phyloP scores from a whole-genome alignment of 2,329 filamentous ascomycete species.

The Pseudogymnoascus sp. region DNA sequence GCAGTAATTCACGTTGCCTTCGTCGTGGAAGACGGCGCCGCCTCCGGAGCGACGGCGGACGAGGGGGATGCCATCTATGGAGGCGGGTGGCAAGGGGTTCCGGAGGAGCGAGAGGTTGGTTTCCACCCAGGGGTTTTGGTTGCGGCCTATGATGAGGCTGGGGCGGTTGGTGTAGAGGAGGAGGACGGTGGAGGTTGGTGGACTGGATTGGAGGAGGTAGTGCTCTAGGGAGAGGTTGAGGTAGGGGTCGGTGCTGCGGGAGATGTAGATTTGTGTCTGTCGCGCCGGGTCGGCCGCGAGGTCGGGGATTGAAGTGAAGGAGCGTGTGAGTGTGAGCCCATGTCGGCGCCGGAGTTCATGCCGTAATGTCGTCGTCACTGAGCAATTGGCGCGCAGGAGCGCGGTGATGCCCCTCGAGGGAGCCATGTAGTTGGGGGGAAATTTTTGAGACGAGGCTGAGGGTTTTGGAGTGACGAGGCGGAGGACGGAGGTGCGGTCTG shows the following conservation, averaged over 20 bases:
- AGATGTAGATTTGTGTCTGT: slow-evolving; percentile 63
- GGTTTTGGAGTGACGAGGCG: not conserved
- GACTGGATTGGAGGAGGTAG: slow-evolving; percentile 69
- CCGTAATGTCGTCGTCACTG: not conserved
- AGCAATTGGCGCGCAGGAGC: slow-evolving; percentile 11
- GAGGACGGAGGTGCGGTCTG: not conserved
- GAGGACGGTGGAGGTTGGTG: slow-evolving; percentile 66
- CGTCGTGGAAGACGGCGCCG: slow-evolving; percentile 89
- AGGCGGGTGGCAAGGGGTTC: slow-evolving; percentile 16
- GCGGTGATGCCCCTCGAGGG: slow-evolving; percentile 22
- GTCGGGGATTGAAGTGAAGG: not conserved
- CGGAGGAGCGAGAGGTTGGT: slow-evolving; percentile 62
- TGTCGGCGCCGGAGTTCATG: not conserved
- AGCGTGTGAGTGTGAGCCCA: not conserved
- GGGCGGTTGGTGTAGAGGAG: slow-evolving; percentile 85
- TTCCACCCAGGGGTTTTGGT: slow-evolving; percentile 97
- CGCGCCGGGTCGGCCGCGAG: slow-evolving; percentile 33
- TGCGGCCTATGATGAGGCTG: slow-evolving; percentile 84
- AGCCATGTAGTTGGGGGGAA: slow-evolving; percentile 18
- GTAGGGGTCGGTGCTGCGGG: slow-evolving; percentile 65
- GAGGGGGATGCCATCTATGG: slow-evolving; percentile 41
- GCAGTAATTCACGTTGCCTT: slow-evolving; percentile 89
- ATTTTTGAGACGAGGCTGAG: slow-evolving; percentile 3
- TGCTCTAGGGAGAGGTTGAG: slow-evolving; percentile 94
- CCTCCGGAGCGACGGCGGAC: slow-evolving; percentile 83